phyloP scores from a whole-genome alignment of 73 alveolate genomes.

The Vitrella brassicaformis region DNA sequence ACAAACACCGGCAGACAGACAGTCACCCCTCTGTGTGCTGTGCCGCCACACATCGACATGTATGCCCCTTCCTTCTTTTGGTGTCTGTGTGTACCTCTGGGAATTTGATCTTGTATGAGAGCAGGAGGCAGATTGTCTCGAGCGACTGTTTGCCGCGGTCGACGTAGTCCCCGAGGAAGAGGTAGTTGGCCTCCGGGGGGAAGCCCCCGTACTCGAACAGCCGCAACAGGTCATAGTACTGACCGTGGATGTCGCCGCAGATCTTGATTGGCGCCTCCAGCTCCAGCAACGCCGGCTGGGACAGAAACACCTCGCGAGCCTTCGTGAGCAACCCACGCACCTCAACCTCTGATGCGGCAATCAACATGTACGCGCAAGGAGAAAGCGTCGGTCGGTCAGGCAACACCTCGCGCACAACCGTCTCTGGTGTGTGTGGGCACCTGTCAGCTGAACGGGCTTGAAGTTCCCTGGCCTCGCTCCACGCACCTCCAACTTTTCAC shows the following conservation, averaged over 20 bases:
- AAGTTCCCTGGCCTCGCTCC: conserved; percentile 43
- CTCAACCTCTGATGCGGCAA: too few species aligned
- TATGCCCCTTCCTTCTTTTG: not conserved
- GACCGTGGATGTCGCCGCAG: conserved; percentile 83
- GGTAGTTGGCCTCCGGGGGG: conserved; percentile 75
- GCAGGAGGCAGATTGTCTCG: conserved; percentile 53
- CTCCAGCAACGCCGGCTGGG: conserved; percentile 60
- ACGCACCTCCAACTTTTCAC: conserved; percentile 60
- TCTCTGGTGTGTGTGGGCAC: too few species aligned
- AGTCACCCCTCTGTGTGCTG: not conserved
- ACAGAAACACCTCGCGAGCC: conserved; percentile 56
- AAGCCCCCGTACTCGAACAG: conserved; percentile 88
- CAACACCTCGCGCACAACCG: too few species aligned
- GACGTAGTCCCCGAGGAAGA: conserved; percentile 88
- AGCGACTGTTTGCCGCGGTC: conserved; percentile 81
- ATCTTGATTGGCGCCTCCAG: conserved; percentile 72
- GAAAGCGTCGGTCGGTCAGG: too few species aligned
- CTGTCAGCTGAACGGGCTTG: too few species aligned
- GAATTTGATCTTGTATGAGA: conserved; percentile 55
- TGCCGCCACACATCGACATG: not conserved
- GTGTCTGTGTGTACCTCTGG: not conserved
- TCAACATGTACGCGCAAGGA: conserved; percentile 23
- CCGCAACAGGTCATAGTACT: conserved; percentile 77
- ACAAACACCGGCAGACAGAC: conserved; percentile 6
- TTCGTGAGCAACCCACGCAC: too few species aligned